These are phyloP conservation scores for Nannizziopsis arthrosporioides DNA, from an alignment of 2,329 filamentous ascomycete species.

Conservation along the genomic window DNA sequence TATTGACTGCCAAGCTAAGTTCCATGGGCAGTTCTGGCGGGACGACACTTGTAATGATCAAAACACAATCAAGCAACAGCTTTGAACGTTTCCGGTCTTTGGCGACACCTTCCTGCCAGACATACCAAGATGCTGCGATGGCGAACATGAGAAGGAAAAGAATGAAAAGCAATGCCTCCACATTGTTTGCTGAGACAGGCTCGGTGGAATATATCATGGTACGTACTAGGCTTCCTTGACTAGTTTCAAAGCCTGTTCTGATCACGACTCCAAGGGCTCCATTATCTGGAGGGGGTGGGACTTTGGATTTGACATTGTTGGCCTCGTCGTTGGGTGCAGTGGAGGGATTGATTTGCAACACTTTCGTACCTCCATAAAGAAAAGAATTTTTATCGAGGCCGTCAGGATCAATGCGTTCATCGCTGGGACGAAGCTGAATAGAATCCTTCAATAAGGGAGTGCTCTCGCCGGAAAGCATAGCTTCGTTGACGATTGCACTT, in stretches of 20 bases:
- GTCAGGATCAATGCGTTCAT: constrained; percentile 72
- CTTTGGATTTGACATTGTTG: constrained; percentile 49
- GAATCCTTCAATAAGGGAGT: constrained; percentile 96
- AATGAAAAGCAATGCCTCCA: constrained; percentile 92
- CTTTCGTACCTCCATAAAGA: constrained; percentile 93
- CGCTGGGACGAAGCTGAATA: constrained; percentile 71
- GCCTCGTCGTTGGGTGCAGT: constrained; percentile 54
- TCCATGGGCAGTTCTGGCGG: constrained; percentile 99
- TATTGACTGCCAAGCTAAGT: constrained; percentile 92
- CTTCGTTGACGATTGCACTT: constrained; percentile 95
- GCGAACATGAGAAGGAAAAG: constrained; percentile 93
- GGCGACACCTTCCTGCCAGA: constrained; percentile 91
- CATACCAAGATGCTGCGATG: constrained; percentile 95
- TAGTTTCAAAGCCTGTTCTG: constrained; percentile 98
- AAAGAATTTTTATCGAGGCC: constrained; percentile 94
- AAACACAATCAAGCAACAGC: constrained; percentile 87
- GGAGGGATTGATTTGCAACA: constrained; percentile 85
- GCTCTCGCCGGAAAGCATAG: constrained; percentile 97
- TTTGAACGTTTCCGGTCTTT: constrained; percentile 96
- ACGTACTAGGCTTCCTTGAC: constrained; percentile 89
- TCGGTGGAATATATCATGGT: constrained; percentile 99
- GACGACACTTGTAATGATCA: constrained; percentile 95
- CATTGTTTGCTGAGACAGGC: constrained; percentile 95
- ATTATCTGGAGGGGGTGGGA: constrained; percentile 77
- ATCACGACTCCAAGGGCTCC: constrained; percentile 88